Percentiles rank a stretch among this genome's conserved stretches.
These are phyloP conservation scores for Ogataea paraovalis DNA, from an alignment of 805 yeast species.

Conservation along the genomic window DNA sequence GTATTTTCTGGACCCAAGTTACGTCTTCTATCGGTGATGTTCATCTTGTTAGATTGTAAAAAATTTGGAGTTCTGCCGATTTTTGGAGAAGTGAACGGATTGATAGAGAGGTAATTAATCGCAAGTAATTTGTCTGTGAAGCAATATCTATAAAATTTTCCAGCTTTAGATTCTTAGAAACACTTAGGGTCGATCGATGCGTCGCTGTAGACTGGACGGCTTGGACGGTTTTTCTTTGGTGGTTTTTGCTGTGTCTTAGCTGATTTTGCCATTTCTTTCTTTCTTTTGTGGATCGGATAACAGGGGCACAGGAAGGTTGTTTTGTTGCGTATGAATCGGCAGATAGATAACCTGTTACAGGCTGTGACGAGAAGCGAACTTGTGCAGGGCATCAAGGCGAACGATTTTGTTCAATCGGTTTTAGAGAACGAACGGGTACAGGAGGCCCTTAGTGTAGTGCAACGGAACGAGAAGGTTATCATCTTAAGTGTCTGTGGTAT, in stretches of 20 bases:
- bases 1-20: slow-evolving; percentile 78
- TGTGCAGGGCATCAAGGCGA: not conserved
- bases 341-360: not conserved
- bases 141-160: too few relatives aligned
- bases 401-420: slow-evolving; percentile 5
- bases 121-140: too few relatives aligned
- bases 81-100: too few relatives aligned
- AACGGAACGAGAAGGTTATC: slow-evolving; percentile 15
- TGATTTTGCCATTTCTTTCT: too few relatives aligned
- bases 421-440: slow-evolving; percentile 7
- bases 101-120: not conserved
- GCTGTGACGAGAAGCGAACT: not conserved
- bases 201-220: too few relatives aligned
- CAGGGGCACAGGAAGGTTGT: not conserved
- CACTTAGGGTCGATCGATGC: too few relatives aligned
- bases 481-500: slow-evolving; percentile 12
- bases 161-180: too few relatives aligned
- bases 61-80: too few relatives aligned
- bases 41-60: slow-evolving; percentile 29
- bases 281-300: too few relatives aligned
- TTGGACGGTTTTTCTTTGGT: too few relatives aligned
- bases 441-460: slow-evolving; percentile 7
- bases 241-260: too few relatives aligned
- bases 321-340: not conserved
- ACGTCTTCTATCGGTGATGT: slow-evolving; percentile 70